Evolutionary conservation across 768 basidiomycete genomes (phyloP).

Genomic region (Tylopilus sp.): DNA sequence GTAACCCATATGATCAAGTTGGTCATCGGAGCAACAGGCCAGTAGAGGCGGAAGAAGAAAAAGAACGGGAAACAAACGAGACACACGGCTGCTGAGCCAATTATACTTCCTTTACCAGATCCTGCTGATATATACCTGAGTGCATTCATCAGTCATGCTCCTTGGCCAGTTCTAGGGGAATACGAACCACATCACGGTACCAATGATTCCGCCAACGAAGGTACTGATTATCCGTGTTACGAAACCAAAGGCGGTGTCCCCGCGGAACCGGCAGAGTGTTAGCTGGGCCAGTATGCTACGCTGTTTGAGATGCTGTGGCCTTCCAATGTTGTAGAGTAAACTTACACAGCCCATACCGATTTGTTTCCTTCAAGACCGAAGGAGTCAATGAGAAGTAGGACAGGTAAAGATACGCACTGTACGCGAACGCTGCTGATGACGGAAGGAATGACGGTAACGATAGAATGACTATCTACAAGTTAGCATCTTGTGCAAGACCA

Average conservation of each 20-base stretch:
- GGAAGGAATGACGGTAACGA: conserved; percentile 59
- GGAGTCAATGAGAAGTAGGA: conserved; percentile 2
- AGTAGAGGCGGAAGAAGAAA: conserved; percentile 66
- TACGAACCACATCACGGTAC: conserved; percentile 63
- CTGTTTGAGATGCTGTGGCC: background rate
- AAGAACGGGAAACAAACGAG: conserved; percentile 71
- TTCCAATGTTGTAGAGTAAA: background rate
- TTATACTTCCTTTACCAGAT: conserved; percentile 54
- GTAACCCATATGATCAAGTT: conserved; percentile 69
- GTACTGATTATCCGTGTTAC: conserved; percentile 60
- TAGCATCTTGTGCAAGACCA: background rate
- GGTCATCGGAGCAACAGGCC: conserved; percentile 68
- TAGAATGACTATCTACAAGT: conserved; percentile 44
- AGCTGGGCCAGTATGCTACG: conserved; percentile 72
- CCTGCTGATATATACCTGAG: conserved; percentile 71
- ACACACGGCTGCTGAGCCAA: conserved; percentile 65
- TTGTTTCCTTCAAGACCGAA: conserved; percentile 43
- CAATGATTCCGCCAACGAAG: conserved; percentile 60
- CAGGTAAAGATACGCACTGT: conserved; percentile 38
- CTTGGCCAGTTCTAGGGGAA: background rate
- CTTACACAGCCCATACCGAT: conserved; percentile 71
- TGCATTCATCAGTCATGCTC: background rate
- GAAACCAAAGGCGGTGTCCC: conserved; percentile 70
- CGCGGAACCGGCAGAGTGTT: conserved; percentile 66
- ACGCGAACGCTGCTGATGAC: conserved; percentile 54